phyloP scores from a whole-genome alignment of 345 rosid genomes.

The Ceriops tagal region DNA sequence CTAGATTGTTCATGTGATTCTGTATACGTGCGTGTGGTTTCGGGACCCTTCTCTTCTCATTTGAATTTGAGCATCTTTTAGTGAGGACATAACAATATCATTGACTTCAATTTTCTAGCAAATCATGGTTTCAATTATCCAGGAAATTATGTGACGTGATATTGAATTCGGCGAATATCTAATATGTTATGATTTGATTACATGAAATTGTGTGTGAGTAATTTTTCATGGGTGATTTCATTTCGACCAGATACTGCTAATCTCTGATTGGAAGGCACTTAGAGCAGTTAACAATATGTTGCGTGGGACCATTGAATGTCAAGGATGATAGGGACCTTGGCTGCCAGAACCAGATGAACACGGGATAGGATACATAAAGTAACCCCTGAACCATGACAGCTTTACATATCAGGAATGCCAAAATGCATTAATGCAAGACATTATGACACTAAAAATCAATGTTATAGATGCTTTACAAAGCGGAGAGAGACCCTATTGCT shows the following conservation, averaged over 20 bases:
- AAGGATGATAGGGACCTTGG: not conserved
- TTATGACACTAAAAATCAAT: not conserved
- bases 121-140: no score
- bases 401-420: not conserved
- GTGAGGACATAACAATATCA: no score
- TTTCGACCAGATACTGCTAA: slow-evolving; percentile 19
- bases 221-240: slow-evolving; percentile 11
- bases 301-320: slow-evolving; percentile 22
- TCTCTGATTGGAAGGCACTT: slow-evolving; percentile 3
- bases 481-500: not conserved
- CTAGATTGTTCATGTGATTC: no score
- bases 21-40: no score
- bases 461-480: not conserved
- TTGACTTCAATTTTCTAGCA: no score
- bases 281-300: not conserved
- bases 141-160: no score
- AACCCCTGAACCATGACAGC: slow-evolving; percentile 15
- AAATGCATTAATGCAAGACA: not conserved
- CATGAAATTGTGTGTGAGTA: not conserved
- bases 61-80: no score
- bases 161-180: no score
- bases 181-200: no score
- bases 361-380: slow-evolving; percentile 6
- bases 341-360: slow-evolving; percentile 14
- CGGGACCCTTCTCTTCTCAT: no score